Base-by-base conservation (phyloP, 2,329 filamentous ascomycete species). In the Trichoderma afroharzianum region DNA sequence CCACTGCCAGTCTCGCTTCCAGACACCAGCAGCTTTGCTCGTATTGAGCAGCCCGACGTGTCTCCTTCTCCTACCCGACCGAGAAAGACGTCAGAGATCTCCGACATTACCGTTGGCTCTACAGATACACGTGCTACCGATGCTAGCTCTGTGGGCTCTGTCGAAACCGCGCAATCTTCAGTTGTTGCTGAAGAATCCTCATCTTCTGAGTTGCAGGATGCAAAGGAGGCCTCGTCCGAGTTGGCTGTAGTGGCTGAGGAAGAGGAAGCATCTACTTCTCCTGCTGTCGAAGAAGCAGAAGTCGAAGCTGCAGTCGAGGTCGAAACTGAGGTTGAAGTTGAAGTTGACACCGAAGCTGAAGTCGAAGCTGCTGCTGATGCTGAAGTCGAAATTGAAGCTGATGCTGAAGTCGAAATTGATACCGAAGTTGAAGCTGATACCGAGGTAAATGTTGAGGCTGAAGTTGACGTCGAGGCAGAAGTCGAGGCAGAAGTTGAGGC, bases 81-180 rank as follows among this genome's bases (percentile, higher is more conserved):
- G 3, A 68, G 63, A 11, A 66, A 62, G 32, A 50, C 36, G 26
- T 69, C 71, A 36, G 58, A 68, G 30, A 32, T 39, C 32, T 68
- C 63, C 24, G 68, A 50, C 18, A 21, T 33, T 18, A 63, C 59
- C 14, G 59, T 64, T n/a, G 61, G 32, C 18, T 71, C 68, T 18
- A 64, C 63, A n/a, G 59, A 63, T 39, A 50, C 26, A 47, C 53
- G 59, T 28, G 67, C 26, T n/a, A 64, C 71, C n/a, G 71, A 68
- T 18, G 64, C 63, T 24, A 21, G 58, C 64, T 68, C 71, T 12
- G 43, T 43, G 12, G 55, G 33, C 18, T 64, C 71, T 24, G 71
- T 69, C 21, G 71, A 72, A 14, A 72, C 71, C 3, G 55, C 50
- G 11, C 57, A 62, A 3, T 68, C 71, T n/a, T 72, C 71, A 2